Conservation (phyloP, 352 stramenopile genomes). For the Aphanomyces cochlioides region DNA sequence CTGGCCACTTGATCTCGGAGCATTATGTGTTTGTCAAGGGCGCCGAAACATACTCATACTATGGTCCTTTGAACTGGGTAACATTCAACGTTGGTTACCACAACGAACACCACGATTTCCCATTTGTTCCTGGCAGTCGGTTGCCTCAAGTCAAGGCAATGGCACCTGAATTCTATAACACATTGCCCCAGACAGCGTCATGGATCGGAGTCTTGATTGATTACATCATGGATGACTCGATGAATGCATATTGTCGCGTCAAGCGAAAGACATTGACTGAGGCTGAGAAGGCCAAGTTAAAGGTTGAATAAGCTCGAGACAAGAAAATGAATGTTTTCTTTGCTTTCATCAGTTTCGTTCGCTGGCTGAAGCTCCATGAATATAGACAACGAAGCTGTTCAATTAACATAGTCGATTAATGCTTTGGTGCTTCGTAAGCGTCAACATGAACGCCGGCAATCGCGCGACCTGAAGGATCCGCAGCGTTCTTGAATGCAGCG, state of each 20-base stretch:
- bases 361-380: background rate
- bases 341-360: background rate
- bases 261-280: slow-evolving; percentile 71
- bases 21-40: slow-evolving; percentile 95
- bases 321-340: background rate
- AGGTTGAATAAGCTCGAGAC: slow-evolving; percentile 45
- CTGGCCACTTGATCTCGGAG: slow-evolving; percentile 97
- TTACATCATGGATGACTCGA: slow-evolving; percentile 91
- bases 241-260: slow-evolving; percentile 90
- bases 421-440: slow-evolving; percentile 71
- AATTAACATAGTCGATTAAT: slow-evolving; percentile 50
- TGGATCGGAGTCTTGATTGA: slow-evolving; percentile 92
- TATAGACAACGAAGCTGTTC: background rate
- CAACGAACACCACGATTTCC: slow-evolving; percentile 99
- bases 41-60: slow-evolving; percentile 98
- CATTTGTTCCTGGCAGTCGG: slow-evolving; percentile 84
- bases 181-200: slow-evolving; percentile 89
- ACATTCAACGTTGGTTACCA: slow-evolving; percentile 98
- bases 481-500: slow-evolving; percentile 89
- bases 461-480: slow-evolving; percentile 93
- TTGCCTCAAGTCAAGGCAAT: slow-evolving; percentile 88
- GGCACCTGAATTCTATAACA: slow-evolving; percentile 94
- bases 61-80: slow-evolving; percentile 94
- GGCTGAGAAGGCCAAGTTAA: slow-evolving; percentile 63
- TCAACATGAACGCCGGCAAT: slow-evolving; percentile 94